A percentile compares a stretch with the other conserved stretches of the same genome.
phyloP scores from a whole-genome alignment of 352 stramenopile species.

The Globisporangium nagaii region DNA sequence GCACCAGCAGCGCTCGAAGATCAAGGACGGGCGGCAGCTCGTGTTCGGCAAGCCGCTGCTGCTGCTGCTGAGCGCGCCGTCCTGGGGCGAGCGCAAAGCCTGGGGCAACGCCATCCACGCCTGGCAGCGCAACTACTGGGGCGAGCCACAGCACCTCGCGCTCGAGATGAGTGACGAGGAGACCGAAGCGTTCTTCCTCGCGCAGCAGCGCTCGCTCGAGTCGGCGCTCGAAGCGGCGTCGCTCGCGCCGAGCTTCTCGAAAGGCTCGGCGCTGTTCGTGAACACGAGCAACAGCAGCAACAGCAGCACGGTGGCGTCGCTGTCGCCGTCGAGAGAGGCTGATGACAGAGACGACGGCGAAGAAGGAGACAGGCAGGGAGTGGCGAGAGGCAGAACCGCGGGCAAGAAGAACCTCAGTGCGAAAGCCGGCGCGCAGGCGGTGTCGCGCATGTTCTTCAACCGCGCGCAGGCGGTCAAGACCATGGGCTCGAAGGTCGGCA shows the following conservation, averaged over 20 bases:
- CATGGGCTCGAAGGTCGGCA: slow-evolving; percentile 53
- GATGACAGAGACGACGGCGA: not conserved
- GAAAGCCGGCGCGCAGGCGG: slow-evolving; percentile 17
- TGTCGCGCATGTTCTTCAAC: slow-evolving; percentile 45
- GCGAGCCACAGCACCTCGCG: slow-evolving; percentile 58
- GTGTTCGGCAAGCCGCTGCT: slow-evolving; percentile 49
- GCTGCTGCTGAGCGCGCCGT: slow-evolving; percentile 63
- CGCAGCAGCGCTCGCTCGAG: slow-evolving; percentile 51
- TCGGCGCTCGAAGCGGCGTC: slow-evolving; percentile 30
- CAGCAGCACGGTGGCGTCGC: not conserved
- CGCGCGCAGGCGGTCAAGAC: slow-evolving; percentile 56
- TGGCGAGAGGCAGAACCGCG: no score
- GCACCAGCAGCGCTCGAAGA: slow-evolving; percentile 59
- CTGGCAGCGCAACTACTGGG: slow-evolving; percentile 86
- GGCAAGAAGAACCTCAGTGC: slow-evolving; percentile 8
- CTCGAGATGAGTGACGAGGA: slow-evolving; percentile 47
- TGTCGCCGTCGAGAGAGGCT: not conserved
- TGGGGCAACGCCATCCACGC: slow-evolving; percentile 86
- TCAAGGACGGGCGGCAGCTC: slow-evolving; percentile 62
- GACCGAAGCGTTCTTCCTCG: slow-evolving; percentile 69
- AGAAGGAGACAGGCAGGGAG: slow-evolving; percentile 7
- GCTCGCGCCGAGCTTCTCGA: not conserved
- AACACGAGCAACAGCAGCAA: slow-evolving; percentile 1
- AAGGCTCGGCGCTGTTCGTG: not conserved
- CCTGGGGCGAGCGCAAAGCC: slow-evolving; percentile 69